Evolutionary conservation across 163 green algal species (phyloP).

Genomic region (Prototheca wickerhamii): DNA sequence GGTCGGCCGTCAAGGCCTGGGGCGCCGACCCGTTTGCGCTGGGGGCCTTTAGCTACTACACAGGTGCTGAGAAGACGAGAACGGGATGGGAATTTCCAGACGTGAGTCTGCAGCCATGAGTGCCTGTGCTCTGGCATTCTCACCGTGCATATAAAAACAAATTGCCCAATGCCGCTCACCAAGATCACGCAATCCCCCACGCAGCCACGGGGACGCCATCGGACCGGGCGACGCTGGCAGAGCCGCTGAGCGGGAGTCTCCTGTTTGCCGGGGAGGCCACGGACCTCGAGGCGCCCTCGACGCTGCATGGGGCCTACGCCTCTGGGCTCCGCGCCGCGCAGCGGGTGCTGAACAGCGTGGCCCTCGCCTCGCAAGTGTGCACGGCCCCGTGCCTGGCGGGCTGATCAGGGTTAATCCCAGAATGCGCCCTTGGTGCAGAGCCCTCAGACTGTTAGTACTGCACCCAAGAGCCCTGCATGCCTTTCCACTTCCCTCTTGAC

Average conservation of each 20-base stretch:
- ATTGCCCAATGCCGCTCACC: background rate
- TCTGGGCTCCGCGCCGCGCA: conserved; percentile 11
- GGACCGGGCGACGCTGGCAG: conserved; percentile 22
- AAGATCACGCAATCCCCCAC: background rate
- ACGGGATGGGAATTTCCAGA: background rate
- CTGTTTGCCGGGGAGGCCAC: conserved; percentile 21
- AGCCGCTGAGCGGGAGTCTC: conserved; percentile 21
- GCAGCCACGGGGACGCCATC: conserved; percentile 9
- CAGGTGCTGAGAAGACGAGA: conserved; percentile 5
- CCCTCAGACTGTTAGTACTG: background rate
- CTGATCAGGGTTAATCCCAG: background rate
- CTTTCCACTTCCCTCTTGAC: too few species aligned
- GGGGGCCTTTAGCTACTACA: conserved; percentile 12
- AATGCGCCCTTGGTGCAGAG: background rate
- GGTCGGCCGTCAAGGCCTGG: too few species aligned
- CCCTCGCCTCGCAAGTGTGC: background rate
- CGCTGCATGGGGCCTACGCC: conserved; percentile 18
- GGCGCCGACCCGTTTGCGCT: conserved; percentile 8
- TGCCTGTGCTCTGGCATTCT: background rate
- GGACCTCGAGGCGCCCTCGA: conserved; percentile 2
- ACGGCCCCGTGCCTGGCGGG: background rate
- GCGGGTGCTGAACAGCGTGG: conserved; percentile 6
- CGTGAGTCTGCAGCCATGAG: too few species aligned
- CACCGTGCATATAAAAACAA: background rate
- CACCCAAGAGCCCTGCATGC: background rate